Conservation (phyloP, 2,329 filamentous ascomycete genomes). For the Thelonectria blattea region DNA sequence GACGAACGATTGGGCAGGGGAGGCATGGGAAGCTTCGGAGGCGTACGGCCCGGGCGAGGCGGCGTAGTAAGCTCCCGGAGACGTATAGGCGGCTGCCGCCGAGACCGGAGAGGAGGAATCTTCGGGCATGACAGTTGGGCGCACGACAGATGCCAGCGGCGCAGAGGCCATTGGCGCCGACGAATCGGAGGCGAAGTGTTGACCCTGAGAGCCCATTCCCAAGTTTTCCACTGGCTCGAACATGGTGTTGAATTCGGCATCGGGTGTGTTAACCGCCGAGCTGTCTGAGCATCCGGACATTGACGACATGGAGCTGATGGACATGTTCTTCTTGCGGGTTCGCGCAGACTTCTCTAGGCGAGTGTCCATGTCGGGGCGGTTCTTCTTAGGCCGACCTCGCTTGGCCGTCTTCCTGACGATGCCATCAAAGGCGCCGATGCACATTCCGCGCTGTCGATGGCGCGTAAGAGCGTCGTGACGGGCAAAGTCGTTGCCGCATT, state of each 20-base stretch:
- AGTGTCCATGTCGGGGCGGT: constrained; percentile 61
- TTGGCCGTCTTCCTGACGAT: constrained; percentile 65
- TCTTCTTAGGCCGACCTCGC: constrained; percentile 69
- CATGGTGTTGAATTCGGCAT: constrained; percentile 53
- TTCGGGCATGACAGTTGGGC: constrained; percentile 42
- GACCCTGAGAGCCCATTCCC: constrained; percentile 37
- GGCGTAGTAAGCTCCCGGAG: constrained; percentile 39
- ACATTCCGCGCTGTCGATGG: constrained; percentile 95
- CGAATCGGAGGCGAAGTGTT: constrained; percentile 48
- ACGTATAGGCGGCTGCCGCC: constrained; percentile 51
- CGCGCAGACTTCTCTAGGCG: constrained; percentile 62
- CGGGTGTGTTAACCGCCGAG: constrained; percentile 60
- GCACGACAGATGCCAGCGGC: constrained; percentile 45
- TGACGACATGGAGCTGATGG: constrained; percentile 57
- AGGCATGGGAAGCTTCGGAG: not conserved
- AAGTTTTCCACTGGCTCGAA: constrained; percentile 58
- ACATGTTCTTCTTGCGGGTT: constrained; percentile 63
- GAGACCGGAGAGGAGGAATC: constrained; percentile 49
- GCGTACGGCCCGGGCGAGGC: not conserved
- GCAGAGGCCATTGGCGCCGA: constrained; percentile 55
- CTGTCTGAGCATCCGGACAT: constrained; percentile 63
- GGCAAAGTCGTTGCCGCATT: constrained; percentile 93
- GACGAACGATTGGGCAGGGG: not conserved
- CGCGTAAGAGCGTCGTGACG: constrained; percentile 93
- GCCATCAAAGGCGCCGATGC: constrained; percentile 91